Percentiles rank a stretch among this genome's conserved stretches.
These are phyloP conservation scores for Talaromyces borbonicus DNA, from an alignment of 495 filamentous ascomycete species.

Conservation along the genomic window DNA sequence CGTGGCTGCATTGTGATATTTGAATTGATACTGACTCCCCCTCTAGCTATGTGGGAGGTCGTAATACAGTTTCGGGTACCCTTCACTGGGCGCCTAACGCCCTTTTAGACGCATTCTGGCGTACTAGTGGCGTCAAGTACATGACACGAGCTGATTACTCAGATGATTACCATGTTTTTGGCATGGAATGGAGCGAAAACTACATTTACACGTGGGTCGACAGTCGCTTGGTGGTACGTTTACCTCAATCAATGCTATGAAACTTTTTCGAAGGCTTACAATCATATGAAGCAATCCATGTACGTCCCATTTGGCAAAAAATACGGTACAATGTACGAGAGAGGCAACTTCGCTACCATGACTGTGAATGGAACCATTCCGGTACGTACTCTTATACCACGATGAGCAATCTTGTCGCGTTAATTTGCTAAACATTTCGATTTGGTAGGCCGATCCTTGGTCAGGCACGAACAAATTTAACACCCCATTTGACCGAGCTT, in stretches of 20 bases:
- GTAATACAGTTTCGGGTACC: constrained; percentile 68
- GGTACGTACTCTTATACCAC: neutral
- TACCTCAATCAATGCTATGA: neutral
- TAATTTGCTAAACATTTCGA: neutral
- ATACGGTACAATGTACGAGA: constrained; percentile 56
- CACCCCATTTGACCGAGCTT: constrained; percentile 70
- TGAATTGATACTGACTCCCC: no score
- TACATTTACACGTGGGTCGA: constrained; percentile 84
- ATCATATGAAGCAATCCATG: constrained; percentile 55
- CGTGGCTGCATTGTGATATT: neutral
- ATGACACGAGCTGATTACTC: constrained; percentile 11
- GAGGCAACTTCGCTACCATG: constrained; percentile 59
- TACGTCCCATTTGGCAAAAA: constrained; percentile 56
- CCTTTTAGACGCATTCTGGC: constrained; percentile 37
- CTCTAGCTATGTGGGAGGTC: constrained; percentile 51
- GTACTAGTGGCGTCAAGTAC: constrained; percentile 12
- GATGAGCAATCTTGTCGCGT: neutral
- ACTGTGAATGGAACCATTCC: constrained; percentile 59
- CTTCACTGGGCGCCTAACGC: constrained; percentile 60
- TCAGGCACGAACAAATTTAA: constrained; percentile 39
- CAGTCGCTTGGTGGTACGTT: constrained; percentile 43
- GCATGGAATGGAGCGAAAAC: constrained; percentile 78
- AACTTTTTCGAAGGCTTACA: constrained; percentile 20
- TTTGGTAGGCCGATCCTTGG: constrained; percentile 47
- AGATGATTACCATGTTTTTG: constrained; percentile 50